Evolutionary conservation across 169 alveolate genomes (phyloP).

Genomic region (Plasmodium blacklocki): DNA sequence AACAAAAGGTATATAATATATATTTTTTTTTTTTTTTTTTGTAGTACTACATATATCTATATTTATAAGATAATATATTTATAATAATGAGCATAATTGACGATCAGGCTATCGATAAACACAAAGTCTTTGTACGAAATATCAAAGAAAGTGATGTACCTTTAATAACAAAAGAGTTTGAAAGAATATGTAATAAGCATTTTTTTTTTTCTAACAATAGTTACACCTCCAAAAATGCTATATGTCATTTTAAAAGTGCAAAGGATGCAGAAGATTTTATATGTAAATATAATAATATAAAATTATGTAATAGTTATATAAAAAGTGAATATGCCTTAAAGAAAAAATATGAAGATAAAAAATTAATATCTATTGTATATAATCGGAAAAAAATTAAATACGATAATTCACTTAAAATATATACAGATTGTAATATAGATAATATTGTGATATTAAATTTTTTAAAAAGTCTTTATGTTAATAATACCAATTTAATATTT

Average conservation of each 20-base stretch:
- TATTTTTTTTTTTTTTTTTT: too few species aligned
- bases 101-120: conserved; percentile 34
- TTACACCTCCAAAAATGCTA: conserved; percentile 40
- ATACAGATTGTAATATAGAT: conserved; percentile 38
- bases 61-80: too few species aligned
- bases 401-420: conserved; percentile 19
- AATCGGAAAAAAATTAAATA: conserved; percentile 36
- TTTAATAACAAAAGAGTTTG: conserved; percentile 22
- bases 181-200: conserved; percentile 31
- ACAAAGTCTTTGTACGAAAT: conserved; percentile 71
- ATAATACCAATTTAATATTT: conserved; percentile 6
- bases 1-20: too few species aligned
- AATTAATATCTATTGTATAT: conserved; percentile 27
- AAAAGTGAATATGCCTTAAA: conserved; percentile 68
- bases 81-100: not conserved
- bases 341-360: conserved; percentile 30
- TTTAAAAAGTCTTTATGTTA: conserved; percentile 31
- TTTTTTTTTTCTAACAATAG: conserved; percentile 66
- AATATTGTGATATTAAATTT: conserved; percentile 20
- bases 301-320: conserved; percentile 10
- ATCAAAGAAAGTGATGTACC: conserved; percentile 40
- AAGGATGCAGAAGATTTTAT: conserved; percentile 64
- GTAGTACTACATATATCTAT: too few species aligned
- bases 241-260: conserved; percentile 44
- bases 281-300: conserved; percentile 27